Conservation (phyloP, 2,329 filamentous ascomycete species). For the Calonectria pseudoturangicola region DNA sequence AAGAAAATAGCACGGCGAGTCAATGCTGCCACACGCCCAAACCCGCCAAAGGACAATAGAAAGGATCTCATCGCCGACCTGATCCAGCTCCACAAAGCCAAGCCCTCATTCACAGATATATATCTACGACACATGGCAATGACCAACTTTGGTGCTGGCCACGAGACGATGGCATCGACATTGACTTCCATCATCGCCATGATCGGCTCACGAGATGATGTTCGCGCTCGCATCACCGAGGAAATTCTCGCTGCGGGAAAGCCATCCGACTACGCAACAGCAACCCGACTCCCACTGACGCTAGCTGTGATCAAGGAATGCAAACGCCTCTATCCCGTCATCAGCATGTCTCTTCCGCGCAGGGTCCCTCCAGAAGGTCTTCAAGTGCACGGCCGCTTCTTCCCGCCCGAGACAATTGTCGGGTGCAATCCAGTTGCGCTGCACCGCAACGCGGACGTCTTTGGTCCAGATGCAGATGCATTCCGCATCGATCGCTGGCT, state of each 20-base stretch:
- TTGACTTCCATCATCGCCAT: conserved; percentile 69
- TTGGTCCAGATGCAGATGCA: conserved; percentile 65
- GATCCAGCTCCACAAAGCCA: conserved; percentile 66
- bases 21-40: conserved; percentile 55
- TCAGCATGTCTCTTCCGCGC: conserved; percentile 71
- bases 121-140: conserved; percentile 72
- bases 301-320: conserved; percentile 70
- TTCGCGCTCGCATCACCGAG: conserved; percentile 59
- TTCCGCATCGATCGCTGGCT: conserved; percentile 72
- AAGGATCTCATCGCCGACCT: conserved; percentile 68
- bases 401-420: conserved; percentile 69
- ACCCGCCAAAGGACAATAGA: conserved; percentile 56
- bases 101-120: conserved; percentile 66
- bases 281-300: conserved; percentile 57
- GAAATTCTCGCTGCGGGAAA: conserved; percentile 54
- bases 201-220: conserved; percentile 62
- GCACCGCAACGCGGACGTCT: conserved; percentile 70
- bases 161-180: conserved; percentile 73
- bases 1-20: conserved; percentile 59
- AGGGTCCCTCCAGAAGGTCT: conserved; percentile 63
- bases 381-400: conserved; percentile 60
- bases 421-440: conserved; percentile 71
- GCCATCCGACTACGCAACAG: conserved; percentile 50
- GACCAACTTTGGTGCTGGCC: conserved; percentile 74
- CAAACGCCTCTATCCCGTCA: conserved; percentile 70